Percentiles rank a stretch among this genome's conserved stretches.
These are phyloP conservation scores for Colletotrichum tropicale DNA, from an alignment of 2,329 filamentous ascomycete genomes.

Conservation along the genomic window DNA sequence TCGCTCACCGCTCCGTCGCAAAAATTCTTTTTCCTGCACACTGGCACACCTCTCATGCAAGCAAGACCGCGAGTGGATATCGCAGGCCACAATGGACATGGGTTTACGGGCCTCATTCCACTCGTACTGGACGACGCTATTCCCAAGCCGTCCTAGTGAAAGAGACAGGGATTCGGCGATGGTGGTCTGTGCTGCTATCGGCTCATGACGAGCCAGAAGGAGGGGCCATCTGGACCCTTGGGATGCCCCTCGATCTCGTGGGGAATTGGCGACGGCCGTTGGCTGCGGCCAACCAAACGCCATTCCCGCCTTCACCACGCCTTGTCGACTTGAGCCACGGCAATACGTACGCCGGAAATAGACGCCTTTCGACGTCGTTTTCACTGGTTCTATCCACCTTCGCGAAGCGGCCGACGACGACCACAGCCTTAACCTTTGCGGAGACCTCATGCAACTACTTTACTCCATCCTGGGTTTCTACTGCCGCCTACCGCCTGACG, in stretches of 20 bases:
- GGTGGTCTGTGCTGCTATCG: slow-evolving; percentile 10
- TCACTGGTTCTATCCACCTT: slow-evolving; percentile 1
- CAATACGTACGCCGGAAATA: slow-evolving; percentile 1
- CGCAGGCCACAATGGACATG: neutral
- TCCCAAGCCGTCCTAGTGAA: neutral
- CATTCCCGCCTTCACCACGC: slow-evolving; percentile 8
- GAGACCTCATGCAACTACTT: slow-evolving; percentile 3
- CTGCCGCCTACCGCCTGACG: neutral
- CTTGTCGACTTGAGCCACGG: neutral
- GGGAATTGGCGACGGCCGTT: slow-evolving; percentile 12
- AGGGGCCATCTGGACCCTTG: slow-evolving; percentile 19
- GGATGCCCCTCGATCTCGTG: slow-evolving; percentile 21
- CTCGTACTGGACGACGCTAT: neutral
- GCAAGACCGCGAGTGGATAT: slow-evolving; percentile 16
- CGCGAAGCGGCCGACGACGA: neutral
- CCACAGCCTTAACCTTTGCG: neutral
- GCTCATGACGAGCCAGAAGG: slow-evolving; percentile 18
- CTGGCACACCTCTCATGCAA: slow-evolving; percentile 13
- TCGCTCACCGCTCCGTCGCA: slow-evolving; percentile 22
- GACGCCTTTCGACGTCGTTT: neutral
- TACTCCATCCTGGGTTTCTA: neutral
- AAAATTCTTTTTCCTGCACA: slow-evolving; percentile 15
- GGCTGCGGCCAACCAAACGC: slow-evolving; percentile 16
- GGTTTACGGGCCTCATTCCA: slow-evolving; percentile 8
- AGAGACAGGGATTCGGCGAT: neutral